These are phyloP conservation scores for Mycena galopus DNA, from an alignment of 768 basidiomycete genomes.

Conservation along the genomic window DNA sequence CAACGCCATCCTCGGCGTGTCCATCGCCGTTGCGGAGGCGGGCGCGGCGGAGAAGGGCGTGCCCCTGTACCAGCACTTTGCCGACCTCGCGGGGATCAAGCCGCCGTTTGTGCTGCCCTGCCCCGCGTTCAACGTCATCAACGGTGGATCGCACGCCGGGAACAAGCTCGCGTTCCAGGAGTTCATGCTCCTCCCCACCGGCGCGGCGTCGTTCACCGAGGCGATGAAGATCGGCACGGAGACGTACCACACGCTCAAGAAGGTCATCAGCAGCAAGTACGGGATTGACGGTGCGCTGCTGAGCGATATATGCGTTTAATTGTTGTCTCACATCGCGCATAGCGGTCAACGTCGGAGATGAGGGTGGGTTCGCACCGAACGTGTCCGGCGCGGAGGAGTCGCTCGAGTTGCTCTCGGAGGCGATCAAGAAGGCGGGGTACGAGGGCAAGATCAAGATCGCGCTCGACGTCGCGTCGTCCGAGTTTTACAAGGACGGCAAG, in stretches of 20 bases:
- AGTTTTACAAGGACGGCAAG: conserved; percentile 99
- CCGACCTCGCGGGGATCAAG: conserved; percentile 95
- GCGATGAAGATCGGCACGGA: conserved; percentile 99
- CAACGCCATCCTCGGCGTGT: conserved; percentile 98
- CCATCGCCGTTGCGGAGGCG: conserved; percentile 94
- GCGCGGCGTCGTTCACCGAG: conserved; percentile 92
- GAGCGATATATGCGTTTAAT: conserved; percentile 2
- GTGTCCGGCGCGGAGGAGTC: conserved; percentile 97
- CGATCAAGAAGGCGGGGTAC: conserved; percentile 98
- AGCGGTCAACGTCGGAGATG: conserved; percentile 99
- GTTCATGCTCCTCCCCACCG: conserved; percentile 99
- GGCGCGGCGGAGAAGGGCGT: conserved; percentile 95
- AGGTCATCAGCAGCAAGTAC: conserved; percentile 99
- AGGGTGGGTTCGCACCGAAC: conserved; percentile 99
- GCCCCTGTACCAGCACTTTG: conserved; percentile 96
- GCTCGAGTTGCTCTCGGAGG: conserved; percentile 94
- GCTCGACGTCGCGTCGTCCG: conserved; percentile 98
- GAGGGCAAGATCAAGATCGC: conserved; percentile 99
- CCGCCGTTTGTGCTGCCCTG: conserved; percentile 92
- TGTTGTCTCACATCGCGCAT: conserved; percentile 27
- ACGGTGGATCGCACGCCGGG: conserved; percentile 99
- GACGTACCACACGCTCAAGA: conserved; percentile 98
- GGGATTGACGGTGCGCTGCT: conserved; percentile 91
- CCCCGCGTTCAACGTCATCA: conserved; percentile 99
- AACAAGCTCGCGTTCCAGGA: conserved; percentile 99